A percentile compares a stretch with the other conserved stretches of the same genome.
These are phyloP conservation scores for Lathyrus oleraceus DNA, from an alignment of 306 rosid genomes.

Conservation along the genomic window DNA sequence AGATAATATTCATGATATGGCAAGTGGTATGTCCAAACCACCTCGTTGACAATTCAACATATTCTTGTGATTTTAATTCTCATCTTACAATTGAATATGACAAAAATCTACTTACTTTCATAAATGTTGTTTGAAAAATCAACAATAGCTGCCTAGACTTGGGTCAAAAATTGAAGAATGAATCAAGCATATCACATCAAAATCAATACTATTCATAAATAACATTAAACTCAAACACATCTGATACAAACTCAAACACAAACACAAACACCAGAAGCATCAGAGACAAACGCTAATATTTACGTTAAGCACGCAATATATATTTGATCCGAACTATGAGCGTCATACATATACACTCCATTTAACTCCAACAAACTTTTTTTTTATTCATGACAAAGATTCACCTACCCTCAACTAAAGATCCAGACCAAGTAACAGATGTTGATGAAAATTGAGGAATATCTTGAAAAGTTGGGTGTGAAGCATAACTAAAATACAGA, in stretches of 20 bases:
- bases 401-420: conserved; percentile 55
- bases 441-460: conserved; percentile 50
- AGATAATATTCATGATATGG: neutral
- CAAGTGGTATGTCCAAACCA: neutral
- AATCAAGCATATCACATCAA: conserved; percentile 24
- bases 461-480: conserved; percentile 77
- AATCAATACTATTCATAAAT: neutral
- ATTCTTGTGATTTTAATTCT: conserved; percentile 25
- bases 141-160: conserved; percentile 6
- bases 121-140: conserved; percentile 23
- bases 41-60: neutral
- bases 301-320: neutral
- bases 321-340: neutral
- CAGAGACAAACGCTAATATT: no score
- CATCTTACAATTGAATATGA: conserved; percentile 20
- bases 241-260: neutral
- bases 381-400: conserved; percentile 14
- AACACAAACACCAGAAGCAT: neutral
- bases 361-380: neutral
- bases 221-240: neutral
- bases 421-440: conserved; percentile 56
- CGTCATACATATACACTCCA: neutral
- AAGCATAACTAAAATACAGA: conserved; percentile 32
- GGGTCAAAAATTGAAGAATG: neutral
- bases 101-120: neutral